Evolutionary conservation across 2,329 filamentous ascomycete species (phyloP).

Genomic region (Nigrospora sphaerica): DNA sequence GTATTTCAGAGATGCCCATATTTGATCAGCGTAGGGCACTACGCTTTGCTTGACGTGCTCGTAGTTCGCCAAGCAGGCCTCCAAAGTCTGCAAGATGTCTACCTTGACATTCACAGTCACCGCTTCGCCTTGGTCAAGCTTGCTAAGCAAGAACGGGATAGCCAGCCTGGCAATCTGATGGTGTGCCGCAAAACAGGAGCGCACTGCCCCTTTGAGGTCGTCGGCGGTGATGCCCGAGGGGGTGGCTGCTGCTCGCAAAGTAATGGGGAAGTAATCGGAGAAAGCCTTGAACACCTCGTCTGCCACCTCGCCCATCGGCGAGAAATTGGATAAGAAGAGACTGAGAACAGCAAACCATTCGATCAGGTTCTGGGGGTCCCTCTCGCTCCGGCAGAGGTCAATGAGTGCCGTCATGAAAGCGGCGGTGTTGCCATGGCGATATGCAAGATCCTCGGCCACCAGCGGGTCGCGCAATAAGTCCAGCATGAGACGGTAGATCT

Average conservation of each 20-base stretch:
- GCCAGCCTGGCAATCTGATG: slow-evolving; percentile 35
- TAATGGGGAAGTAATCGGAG: slow-evolving; percentile 56
- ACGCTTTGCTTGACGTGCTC: slow-evolving; percentile 37
- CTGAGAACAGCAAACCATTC: slow-evolving; percentile 47
- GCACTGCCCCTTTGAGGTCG: slow-evolving; percentile 45
- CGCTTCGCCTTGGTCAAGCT: slow-evolving; percentile 52
- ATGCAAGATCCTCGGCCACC: slow-evolving; percentile 35
- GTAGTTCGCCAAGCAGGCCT: slow-evolving; percentile 45
- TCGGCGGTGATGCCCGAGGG: slow-evolving; percentile 46
- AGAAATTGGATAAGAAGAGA: slow-evolving; percentile 36
- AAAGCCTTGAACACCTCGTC: slow-evolving; percentile 47
- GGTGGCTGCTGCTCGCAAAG: slow-evolving; percentile 42
- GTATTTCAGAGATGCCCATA: slow-evolving; percentile 56
- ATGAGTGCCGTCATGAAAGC: slow-evolving; percentile 43
- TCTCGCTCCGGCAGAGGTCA: slow-evolving; percentile 44
- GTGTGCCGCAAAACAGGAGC: slow-evolving; percentile 46
- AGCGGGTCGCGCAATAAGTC: slow-evolving; percentile 34
- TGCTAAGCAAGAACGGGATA: slow-evolving; percentile 48
- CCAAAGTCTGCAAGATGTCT: slow-evolving; percentile 49
- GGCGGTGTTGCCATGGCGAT: slow-evolving; percentile 33
- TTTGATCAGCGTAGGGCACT: slow-evolving; percentile 39
- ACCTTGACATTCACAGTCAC: slow-evolving; percentile 54
- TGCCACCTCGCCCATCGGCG: slow-evolving; percentile 35
- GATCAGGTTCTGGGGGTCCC: slow-evolving; percentile 50
- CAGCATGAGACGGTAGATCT: slow-evolving; percentile 42